Percentiles rank a stretch among this genome's conserved stretches.
Conservation (phyloP, 345 rosid species). For the Raphanus raphanistrum region DNA sequence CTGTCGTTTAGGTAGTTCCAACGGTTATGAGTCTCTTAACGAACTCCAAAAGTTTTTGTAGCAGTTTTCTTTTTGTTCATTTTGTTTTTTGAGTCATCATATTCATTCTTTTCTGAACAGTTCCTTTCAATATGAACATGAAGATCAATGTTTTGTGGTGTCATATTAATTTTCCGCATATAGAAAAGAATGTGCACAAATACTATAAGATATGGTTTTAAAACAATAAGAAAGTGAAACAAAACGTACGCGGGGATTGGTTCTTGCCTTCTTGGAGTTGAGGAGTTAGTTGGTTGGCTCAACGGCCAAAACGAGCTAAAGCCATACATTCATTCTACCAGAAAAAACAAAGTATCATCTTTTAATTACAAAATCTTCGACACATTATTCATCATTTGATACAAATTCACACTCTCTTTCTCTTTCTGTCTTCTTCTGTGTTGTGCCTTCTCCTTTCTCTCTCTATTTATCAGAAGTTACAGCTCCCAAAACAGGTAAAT, state of each 20-base stretch:
- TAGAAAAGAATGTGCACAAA: background rate
- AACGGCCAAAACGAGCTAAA: constrained; percentile 28
- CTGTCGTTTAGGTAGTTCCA: background rate
- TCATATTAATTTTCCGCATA: background rate
- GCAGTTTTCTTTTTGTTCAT: background rate
- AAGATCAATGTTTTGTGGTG: background rate
- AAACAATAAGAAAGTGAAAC: constrained; percentile 9
- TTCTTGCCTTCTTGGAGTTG: background rate
- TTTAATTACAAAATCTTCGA: background rate
- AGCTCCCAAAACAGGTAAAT: constrained; percentile 11
- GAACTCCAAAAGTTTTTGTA: background rate
- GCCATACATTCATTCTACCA: constrained; percentile 15
- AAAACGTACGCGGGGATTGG: constrained; percentile 23
- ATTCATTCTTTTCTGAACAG: background rate
- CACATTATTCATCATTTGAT: background rate
- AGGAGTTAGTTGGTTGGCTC: constrained; percentile 14
- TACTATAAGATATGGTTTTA: background rate
- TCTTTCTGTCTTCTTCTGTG: constrained; percentile 9
- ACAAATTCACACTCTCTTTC: background rate
- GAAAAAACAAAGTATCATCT: constrained; percentile 13
- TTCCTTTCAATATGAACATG: constrained; percentile 5
- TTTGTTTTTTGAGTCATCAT: background rate
- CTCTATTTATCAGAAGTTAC: background rate
- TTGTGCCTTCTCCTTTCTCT: background rate
- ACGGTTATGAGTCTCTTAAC: constrained; percentile 19